These are phyloP conservation scores for Backusella tuberculispora DNA, from an alignment of 192 early-diverging fungal species.

Conservation along the genomic window DNA sequence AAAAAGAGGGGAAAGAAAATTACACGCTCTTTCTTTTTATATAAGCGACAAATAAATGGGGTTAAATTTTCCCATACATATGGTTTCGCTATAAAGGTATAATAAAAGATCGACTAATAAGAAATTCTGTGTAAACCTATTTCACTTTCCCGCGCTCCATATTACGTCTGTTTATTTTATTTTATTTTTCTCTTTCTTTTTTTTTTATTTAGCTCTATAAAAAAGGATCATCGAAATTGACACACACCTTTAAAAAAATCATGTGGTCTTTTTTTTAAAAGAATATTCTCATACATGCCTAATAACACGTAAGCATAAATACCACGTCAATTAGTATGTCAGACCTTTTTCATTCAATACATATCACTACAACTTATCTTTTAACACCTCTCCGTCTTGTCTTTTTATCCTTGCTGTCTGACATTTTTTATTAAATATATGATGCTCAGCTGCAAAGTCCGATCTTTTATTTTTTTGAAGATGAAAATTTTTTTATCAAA, in stretches of 20 bases:
- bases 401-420: not conserved
- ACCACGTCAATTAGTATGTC: not conserved
- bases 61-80: not conserved
- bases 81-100: constrained; percentile 4
- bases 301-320: constrained; percentile 12
- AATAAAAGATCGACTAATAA: constrained; percentile 5
- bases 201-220: not conserved
- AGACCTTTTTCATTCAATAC: not conserved
- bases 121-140: not conserved
- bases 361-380: not conserved
- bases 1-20: not conserved
- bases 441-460: not conserved
- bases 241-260: constrained; percentile 1
- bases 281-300: not conserved
- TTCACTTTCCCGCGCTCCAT: not conserved
- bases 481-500: not conserved
- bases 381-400: not conserved
- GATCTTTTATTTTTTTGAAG: not conserved
- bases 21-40: constrained; percentile 3
- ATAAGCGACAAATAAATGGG: not conserved
- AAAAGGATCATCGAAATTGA: not conserved
- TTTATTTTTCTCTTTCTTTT: not conserved
- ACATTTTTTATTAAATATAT: not conserved
- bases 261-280: not conserved
- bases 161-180: not conserved